phyloP scores from a whole-genome alignment of 1,284 basidiomycete species.

The Leucoagaricus sp. region DNA sequence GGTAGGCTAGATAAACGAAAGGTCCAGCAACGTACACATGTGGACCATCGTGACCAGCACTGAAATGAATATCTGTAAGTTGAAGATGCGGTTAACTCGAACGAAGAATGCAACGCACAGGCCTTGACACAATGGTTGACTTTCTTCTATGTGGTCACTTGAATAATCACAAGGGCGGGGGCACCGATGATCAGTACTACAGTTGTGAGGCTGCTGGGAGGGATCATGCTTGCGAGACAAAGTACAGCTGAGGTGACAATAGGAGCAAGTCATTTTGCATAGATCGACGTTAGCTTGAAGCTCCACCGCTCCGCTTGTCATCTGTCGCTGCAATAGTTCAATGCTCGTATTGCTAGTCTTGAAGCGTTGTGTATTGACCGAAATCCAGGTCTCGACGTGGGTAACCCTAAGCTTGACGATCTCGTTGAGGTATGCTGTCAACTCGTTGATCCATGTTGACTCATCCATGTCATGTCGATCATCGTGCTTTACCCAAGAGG shows the following conservation, averaged over 20 bases:
- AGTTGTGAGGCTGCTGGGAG: constrained; percentile 43
- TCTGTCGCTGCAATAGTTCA: constrained; percentile 44
- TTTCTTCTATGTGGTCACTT: constrained; percentile 32
- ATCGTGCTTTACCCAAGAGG: constrained; percentile 33
- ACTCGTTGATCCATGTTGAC: constrained; percentile 37
- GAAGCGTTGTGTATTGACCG: constrained; percentile 49
- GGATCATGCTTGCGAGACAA: constrained; percentile 43
- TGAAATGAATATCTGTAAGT: constrained; percentile 23
- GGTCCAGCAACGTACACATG: constrained; percentile 45
- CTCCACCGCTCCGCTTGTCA: constrained; percentile 43
- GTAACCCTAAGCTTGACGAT: constrained; percentile 42
- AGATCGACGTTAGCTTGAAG: constrained; percentile 47
- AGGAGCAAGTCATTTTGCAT: constrained; percentile 46
- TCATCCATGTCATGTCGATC: constrained; percentile 37
- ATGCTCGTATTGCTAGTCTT: constrained; percentile 43
- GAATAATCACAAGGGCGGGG: constrained; percentile 43
- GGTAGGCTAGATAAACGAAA: background rate
- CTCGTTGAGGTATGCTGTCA: constrained; percentile 38
- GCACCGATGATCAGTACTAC: constrained; percentile 50
- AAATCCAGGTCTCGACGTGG: constrained; percentile 52
- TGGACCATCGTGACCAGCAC: constrained; percentile 55
- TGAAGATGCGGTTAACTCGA: background rate
- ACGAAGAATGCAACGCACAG: constrained; percentile 31
- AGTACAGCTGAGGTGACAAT: constrained; percentile 51
- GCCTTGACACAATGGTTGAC: constrained; percentile 41